Conservation (phyloP, 208 protist species). For the Crithidia expoeki region DNA sequence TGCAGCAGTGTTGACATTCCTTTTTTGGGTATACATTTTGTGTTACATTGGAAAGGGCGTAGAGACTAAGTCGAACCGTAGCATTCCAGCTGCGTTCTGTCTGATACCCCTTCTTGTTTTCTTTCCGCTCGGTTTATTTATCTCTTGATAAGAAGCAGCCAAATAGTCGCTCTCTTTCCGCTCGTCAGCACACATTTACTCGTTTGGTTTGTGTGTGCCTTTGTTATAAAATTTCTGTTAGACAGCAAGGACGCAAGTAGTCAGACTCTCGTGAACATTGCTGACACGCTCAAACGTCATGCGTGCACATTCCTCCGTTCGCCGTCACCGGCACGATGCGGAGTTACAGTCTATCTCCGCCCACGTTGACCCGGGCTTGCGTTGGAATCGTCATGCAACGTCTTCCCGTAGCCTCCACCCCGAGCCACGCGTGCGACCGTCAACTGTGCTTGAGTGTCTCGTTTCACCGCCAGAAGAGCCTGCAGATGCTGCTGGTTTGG, state of each 20-base stretch:
- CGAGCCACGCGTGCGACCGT: not conserved
- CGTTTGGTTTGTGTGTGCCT: not conserved
- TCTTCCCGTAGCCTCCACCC: not conserved
- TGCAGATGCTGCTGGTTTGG: not conserved
- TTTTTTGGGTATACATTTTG: too few species aligned
- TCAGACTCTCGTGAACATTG: not conserved
- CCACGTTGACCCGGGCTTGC: conserved; percentile 2
- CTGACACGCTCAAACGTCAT: not conserved
- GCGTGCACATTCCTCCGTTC: conserved; percentile 3
- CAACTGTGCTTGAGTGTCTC: not conserved
- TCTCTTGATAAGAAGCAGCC: not conserved
- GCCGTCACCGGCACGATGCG: not conserved
- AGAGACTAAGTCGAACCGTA: too few species aligned
- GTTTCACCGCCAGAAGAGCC: not conserved
- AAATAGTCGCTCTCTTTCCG: too few species aligned
- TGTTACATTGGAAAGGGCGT: too few species aligned
- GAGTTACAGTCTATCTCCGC: not conserved
- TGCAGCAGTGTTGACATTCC: too few species aligned
- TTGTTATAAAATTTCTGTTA: not conserved
- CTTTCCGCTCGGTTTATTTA: too few species aligned
- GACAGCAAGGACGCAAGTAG: too few species aligned
- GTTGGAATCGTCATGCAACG: conserved; percentile 4
- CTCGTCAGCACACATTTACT: too few species aligned
- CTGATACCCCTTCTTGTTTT: not conserved
- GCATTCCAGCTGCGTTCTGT: not conserved